Conservation (phyloP, 2,329 filamentous ascomycete genomes). For the Ciborinia camelliae region DNA sequence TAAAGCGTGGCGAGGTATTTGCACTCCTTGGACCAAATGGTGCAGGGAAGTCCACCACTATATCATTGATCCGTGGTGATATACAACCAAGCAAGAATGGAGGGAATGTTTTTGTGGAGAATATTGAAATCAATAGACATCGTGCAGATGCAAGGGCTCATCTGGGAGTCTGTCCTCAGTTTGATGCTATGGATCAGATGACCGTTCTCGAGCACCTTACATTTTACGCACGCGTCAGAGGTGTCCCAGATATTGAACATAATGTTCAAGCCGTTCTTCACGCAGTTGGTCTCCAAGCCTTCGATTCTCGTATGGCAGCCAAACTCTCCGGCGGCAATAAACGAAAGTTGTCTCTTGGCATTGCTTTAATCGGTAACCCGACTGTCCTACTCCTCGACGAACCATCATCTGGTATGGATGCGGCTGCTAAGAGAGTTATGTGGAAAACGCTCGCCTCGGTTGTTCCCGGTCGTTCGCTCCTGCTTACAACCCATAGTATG, state of each 20-base stretch:
- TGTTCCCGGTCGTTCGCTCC: constrained; percentile 71
- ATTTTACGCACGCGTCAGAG: constrained; percentile 84
- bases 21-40: constrained; percentile 87
- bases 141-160: constrained; percentile 70
- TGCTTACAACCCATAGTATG: constrained; percentile 93
- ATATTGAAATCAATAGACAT: constrained; percentile 68
- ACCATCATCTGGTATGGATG: constrained; percentile 84
- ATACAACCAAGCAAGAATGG: constrained; percentile 63
- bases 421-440: constrained; percentile 87
- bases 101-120: constrained; percentile 80
- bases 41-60: constrained; percentile 87
- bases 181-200: constrained; percentile 86
- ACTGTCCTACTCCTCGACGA: constrained; percentile 85
- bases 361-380: constrained; percentile 90
- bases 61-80: constrained; percentile 86
- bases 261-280: constrained; percentile 76
- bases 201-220: constrained; percentile 80
- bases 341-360: constrained; percentile 83
- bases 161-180: constrained; percentile 88
- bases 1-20: constrained; percentile 78
- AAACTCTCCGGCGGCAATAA: constrained; percentile 89
- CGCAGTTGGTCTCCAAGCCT: constrained; percentile 73
- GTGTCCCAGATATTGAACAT: constrained; percentile 69
- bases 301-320: constrained; percentile 69
- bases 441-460: constrained; percentile 79